Conservation (phyloP, 306 rosid species). For the Malus asiatica region DNA sequence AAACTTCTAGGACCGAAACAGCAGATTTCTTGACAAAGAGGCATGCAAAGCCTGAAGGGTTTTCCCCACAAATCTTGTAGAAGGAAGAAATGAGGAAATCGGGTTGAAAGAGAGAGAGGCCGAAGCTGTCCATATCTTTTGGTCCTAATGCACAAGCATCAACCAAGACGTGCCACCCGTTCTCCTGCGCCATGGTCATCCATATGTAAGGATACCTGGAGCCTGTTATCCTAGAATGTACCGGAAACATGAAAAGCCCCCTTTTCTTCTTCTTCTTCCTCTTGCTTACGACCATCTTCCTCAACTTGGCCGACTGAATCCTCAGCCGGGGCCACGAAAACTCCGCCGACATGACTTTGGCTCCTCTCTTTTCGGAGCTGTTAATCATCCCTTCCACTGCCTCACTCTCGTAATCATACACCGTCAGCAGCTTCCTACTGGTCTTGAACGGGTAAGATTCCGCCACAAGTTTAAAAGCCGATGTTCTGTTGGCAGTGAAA, state of each 20-base stretch:
- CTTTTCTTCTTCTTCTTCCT: constrained; percentile 48
- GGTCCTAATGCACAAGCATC: constrained; percentile 93
- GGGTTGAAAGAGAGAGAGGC: constrained; percentile 70
- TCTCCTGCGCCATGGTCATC: constrained; percentile 85
- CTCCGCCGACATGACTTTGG: constrained; percentile 55
- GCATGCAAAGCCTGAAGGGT: constrained; percentile 96
- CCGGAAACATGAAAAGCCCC: constrained; percentile 81
- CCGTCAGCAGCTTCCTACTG: constrained; percentile 60
- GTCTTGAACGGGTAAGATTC: constrained; percentile 65
- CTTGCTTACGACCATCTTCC: constrained; percentile 57
- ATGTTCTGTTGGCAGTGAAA: constrained; percentile 85
- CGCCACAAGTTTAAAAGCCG: constrained; percentile 80
- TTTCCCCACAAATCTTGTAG: constrained; percentile 80
- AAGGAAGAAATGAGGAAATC: constrained; percentile 80
- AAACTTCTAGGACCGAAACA: constrained; percentile 43
- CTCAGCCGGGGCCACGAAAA: constrained; percentile 94
- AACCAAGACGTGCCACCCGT: constrained; percentile 78
- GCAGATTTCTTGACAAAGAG: constrained; percentile 69
- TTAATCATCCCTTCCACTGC: constrained; percentile 65
- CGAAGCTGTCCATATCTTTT: constrained; percentile 85
- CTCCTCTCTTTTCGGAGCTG: constrained; percentile 69
- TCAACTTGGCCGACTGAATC: constrained; percentile 53
- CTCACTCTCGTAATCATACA: constrained; percentile 83
- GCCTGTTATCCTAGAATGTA: constrained; percentile 84
- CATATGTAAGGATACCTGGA: constrained; percentile 80